phyloP scores from a whole-genome alignment of 192 early-diverging fungal species.

The Umbelopsis sp. region DNA sequence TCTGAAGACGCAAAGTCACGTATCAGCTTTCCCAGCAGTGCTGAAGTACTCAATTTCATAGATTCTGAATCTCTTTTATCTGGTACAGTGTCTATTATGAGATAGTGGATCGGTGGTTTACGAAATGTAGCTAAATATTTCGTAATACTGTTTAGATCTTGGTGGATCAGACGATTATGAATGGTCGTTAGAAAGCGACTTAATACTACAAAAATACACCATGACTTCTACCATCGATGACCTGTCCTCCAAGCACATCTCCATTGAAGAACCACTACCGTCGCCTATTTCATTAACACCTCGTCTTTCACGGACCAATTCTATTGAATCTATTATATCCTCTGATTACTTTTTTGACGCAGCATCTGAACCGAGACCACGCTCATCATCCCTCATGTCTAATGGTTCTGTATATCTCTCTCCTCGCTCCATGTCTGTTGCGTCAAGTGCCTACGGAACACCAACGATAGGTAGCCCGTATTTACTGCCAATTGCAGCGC shows the following conservation, averaged over 20 bases:
- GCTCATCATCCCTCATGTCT: background rate
- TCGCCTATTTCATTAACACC: background rate
- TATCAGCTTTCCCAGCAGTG: slow-evolving; percentile 29
- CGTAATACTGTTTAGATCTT: slow-evolving; percentile 12
- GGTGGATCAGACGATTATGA: slow-evolving; percentile 35
- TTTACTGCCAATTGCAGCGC: background rate
- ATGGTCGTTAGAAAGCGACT: slow-evolving; percentile 29
- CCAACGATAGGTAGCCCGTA: background rate
- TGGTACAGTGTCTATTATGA: slow-evolving; percentile 21
- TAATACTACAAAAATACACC: slow-evolving; percentile 23
- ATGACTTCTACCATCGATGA: background rate
- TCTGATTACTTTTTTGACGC: background rate
- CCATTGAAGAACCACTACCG: background rate
- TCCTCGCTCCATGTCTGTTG: background rate
- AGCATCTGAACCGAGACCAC: background rate
- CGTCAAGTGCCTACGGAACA: slow-evolving; percentile 8
- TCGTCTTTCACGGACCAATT: background rate
- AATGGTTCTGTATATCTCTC: background rate
- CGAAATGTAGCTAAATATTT: background rate
- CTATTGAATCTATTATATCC: background rate
- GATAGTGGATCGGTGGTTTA: background rate
- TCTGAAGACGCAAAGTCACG: slow-evolving; percentile 37
- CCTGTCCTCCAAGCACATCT: slow-evolving; percentile 1
- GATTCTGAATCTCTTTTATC: slow-evolving; percentile 27
- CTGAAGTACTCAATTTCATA: slow-evolving; percentile 30